Evolutionary conservation across 108 stramenopile genomes (phyloP).

Genomic region (Stephanodiscus triporus): DNA sequence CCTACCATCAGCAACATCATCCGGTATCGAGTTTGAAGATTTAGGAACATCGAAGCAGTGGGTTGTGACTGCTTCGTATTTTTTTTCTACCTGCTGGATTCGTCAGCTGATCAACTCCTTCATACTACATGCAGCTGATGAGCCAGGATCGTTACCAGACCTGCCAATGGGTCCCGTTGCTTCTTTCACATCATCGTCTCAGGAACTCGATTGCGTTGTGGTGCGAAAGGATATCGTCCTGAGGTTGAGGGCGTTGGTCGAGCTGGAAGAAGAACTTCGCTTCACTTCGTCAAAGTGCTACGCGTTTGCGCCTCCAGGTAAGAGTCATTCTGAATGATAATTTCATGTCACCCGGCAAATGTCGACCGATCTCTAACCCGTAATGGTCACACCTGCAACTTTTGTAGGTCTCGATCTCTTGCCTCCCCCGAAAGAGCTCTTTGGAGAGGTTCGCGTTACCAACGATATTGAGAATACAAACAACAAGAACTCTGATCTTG

Average conservation of each 20-base stretch:
- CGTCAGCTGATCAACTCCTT: constrained; percentile 55
- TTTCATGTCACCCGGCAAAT: neutral
- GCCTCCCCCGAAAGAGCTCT: constrained; percentile 31
- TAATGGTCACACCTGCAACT: neutral
- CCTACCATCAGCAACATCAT: constrained; percentile 30
- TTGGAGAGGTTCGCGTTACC: neutral
- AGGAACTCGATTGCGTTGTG: constrained; percentile 21
- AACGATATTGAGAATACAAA: neutral
- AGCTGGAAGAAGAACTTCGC: constrained; percentile 50
- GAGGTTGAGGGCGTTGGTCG: constrained; percentile 40
- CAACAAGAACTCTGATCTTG: constrained; percentile 13
- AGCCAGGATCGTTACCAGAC: neutral
- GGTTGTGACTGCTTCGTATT: constrained; percentile 41
- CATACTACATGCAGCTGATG: constrained; percentile 37
- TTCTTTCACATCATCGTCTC: constrained; percentile 27
- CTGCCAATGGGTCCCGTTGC: neutral
- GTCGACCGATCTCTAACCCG: neutral
- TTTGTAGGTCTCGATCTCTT: constrained; percentile 28
- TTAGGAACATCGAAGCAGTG: constrained; percentile 31
- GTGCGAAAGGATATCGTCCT: constrained; percentile 39
- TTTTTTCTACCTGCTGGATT: constrained; percentile 51
- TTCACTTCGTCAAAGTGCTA: constrained; percentile 46
- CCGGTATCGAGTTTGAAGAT: constrained; percentile 37
- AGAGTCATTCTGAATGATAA: neutral
- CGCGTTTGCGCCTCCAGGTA: constrained; percentile 50